A percentile compares a stretch with the other conserved stretches of the same genome.
These are phyloP conservation scores for Xanthoparmelia taractica DNA, from an alignment of 495 filamentous ascomycete genomes.

Conservation along the genomic window DNA sequence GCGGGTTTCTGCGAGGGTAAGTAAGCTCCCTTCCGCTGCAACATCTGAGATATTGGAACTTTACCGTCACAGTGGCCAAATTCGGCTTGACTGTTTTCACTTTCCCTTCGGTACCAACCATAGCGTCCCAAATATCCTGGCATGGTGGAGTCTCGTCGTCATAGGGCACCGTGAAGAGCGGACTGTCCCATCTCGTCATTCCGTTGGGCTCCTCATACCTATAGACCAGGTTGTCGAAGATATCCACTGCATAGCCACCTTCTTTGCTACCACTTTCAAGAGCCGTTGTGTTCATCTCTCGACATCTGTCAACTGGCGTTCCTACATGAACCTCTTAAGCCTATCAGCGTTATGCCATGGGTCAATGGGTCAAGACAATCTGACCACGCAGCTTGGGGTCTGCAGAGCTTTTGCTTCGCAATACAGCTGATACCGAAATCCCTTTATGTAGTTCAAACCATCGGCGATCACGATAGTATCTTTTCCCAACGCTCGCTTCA, in stretches of 20 bases:
- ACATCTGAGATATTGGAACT: constrained; percentile 16
- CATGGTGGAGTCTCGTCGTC: constrained; percentile 61
- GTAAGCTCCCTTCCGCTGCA: constrained; percentile 3
- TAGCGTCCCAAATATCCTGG: constrained; percentile 71
- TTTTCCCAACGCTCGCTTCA: constrained; percentile 70
- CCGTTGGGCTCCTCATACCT: constrained; percentile 94
- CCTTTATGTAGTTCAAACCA: constrained; percentile 95
- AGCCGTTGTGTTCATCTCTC: constrained; percentile 47
- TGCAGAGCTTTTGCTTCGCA: constrained; percentile 85
- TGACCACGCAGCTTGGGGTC: constrained; percentile 74
- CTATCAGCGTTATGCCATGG: constrained; percentile 9
- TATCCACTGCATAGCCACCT: constrained; percentile 40
- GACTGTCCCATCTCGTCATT: constrained; percentile 91
- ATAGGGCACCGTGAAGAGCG: constrained; percentile 82
- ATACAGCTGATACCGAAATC: constrained; percentile 90
- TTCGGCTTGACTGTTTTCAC: constrained; percentile 59
- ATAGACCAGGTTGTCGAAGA: constrained; percentile 89
- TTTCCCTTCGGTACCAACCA: constrained; percentile 41
- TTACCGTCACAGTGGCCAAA: constrained; percentile 65
- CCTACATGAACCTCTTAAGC: constrained; percentile 66
- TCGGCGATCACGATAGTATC: constrained; percentile 85
- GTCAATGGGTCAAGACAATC: constrained; percentile 18
- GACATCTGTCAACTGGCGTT: constrained; percentile 60
- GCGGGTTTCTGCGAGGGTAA: constrained; percentile 43
- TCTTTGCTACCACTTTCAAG: constrained; percentile 26